phyloP scores from a whole-genome alignment of 352 stramenopile genomes.

The Pythium volutum region DNA sequence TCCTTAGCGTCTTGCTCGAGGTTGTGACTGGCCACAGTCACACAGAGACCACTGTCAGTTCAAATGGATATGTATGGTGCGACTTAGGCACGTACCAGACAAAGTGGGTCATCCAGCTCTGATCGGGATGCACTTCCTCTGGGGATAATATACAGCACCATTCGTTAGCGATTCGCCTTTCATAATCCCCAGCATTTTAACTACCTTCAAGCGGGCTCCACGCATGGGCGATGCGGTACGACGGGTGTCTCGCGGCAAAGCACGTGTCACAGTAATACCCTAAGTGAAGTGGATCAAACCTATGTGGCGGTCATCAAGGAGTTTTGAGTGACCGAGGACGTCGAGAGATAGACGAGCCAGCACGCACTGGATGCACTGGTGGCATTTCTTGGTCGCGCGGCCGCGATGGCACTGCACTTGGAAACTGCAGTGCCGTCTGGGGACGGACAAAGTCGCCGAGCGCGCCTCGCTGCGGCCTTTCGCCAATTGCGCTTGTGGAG shows the following conservation, averaged over 20 bases:
- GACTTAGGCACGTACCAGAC: slow-evolving; percentile 31
- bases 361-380: slow-evolving; percentile 57
- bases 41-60: too few relatives aligned
- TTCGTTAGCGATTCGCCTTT: background rate
- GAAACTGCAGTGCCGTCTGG: slow-evolving; percentile 44
- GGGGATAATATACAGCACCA: background rate
- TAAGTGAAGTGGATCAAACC: slow-evolving; percentile 43
- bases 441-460: background rate
- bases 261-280: slow-evolving; percentile 73
- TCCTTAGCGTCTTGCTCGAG: slow-evolving; percentile 65
- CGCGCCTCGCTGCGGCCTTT: slow-evolving; percentile 2
- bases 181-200: background rate
- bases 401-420: slow-evolving; percentile 43
- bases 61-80: background rate
- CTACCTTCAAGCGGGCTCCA: slow-evolving; percentile 50
- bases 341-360: background rate
- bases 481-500: slow-evolving; percentile 11
- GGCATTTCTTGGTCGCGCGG: slow-evolving; percentile 59
- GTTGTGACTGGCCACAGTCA: slow-evolving; percentile 39
- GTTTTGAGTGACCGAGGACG: background rate
- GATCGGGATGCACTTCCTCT: slow-evolving; percentile 53
- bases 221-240: slow-evolving; percentile 48
- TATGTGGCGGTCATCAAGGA: background rate
- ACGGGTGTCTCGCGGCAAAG: slow-evolving; percentile 51
- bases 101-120: slow-evolving; percentile 63